These are phyloP conservation scores for Carex littledalei DNA, from an alignment of 176 grass and related monocot species.

Conservation along the genomic window DNA sequence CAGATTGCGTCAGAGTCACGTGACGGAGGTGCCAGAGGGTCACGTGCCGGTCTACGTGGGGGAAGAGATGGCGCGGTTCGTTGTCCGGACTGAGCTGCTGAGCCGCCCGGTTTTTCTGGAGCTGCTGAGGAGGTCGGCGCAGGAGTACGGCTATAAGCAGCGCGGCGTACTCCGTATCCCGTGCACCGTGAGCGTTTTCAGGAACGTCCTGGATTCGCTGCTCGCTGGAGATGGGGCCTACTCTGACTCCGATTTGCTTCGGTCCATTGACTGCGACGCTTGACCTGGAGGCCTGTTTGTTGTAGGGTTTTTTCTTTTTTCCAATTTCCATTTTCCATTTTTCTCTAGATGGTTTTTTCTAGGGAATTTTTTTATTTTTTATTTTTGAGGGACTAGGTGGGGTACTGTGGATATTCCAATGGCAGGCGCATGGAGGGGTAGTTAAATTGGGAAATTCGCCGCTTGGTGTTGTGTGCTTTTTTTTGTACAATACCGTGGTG, in stretches of 20 bases:
- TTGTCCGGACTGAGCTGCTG: constrained; percentile 56
- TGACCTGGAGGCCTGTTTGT: background rate
- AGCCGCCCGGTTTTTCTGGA: constrained; percentile 54
- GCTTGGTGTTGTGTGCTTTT: constrained; percentile 26
- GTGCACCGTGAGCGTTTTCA: constrained; percentile 47
- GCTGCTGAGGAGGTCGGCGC: constrained; percentile 48
- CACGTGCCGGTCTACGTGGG: constrained; percentile 74
- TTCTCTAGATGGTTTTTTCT: background rate
- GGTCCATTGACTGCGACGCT: constrained; percentile 10
- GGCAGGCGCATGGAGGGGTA: background rate
- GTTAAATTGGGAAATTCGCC: constrained; percentile 9
- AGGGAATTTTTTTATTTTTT: background rate
- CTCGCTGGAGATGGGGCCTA: background rate
- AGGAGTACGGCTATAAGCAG: constrained; percentile 78
- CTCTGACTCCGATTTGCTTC: background rate
- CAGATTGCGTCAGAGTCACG: background rate
- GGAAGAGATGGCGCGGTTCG: constrained; percentile 57
- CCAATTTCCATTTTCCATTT: background rate
- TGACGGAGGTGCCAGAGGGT: constrained; percentile 35
- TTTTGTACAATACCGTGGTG: constrained; percentile 23
- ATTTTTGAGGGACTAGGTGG: background rate
- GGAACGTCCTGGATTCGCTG: constrained; percentile 33
- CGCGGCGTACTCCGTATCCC: constrained; percentile 68
- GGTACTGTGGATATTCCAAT: background rate
- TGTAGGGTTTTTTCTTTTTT: background rate